Evolutionary conservation across 345 rosid genomes (phyloP).

Genomic region (Trapa incisa): DNA sequence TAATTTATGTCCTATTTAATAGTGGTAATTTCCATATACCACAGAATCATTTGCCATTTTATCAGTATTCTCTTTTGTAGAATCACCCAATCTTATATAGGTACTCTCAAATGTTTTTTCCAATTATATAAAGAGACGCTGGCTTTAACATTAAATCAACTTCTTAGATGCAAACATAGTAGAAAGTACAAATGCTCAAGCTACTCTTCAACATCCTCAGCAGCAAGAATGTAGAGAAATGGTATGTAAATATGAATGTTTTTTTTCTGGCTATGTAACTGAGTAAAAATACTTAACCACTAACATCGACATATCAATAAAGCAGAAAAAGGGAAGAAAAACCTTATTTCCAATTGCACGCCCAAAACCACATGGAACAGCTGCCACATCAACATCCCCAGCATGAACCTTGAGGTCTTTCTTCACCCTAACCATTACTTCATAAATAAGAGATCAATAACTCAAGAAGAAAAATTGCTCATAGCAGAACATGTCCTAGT

Average conservation of each 20-base stretch:
- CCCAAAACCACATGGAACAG: slow-evolving; percentile 98
- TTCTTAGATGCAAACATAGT: neutral
- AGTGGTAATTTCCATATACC: neutral
- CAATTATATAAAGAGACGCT: neutral
- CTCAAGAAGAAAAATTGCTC: neutral
- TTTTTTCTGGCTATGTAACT: neutral
- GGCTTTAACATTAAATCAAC: neutral
- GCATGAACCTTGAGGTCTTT: slow-evolving; percentile 64
- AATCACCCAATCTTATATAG: neutral
- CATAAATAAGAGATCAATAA: neutral
- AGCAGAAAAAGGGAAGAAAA: slow-evolving; percentile 1
- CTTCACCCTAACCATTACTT: slow-evolving; percentile 54
- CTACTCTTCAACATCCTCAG: neutral
- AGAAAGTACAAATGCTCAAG: neutral
- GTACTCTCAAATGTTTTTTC: neutral
- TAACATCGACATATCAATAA: neutral
- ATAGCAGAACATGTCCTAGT: neutral
- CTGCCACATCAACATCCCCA: slow-evolving; percentile 94
- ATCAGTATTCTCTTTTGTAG: neutral
- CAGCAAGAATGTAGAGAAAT: neutral
- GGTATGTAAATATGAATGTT: neutral
- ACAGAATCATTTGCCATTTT: neutral
- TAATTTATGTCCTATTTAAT: neutral
- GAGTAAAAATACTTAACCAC: neutral
- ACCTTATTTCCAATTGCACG: slow-evolving; percentile 99